Conservation (phyloP, 345 rosid species). For the Hypericum perforatum region DNA sequence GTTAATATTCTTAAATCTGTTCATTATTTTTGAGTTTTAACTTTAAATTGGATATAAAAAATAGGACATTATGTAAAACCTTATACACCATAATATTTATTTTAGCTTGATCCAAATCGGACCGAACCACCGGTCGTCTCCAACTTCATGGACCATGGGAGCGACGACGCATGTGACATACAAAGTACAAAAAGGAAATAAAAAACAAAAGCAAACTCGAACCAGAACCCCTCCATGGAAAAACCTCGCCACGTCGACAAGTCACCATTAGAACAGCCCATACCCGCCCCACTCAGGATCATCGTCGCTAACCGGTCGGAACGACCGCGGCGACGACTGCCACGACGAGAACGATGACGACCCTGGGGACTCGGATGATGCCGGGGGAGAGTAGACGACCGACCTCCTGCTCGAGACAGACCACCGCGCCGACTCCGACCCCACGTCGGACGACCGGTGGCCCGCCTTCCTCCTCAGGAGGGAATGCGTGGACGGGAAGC, state of each 20-base stretch:
- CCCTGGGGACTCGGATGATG: conserved; percentile 41
- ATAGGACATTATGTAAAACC: no score
- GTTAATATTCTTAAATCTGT: no score
- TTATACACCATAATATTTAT: no score
- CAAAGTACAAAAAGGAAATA: no score
- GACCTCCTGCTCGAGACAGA: conserved; percentile 55
- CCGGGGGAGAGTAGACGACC: conserved; percentile 16
- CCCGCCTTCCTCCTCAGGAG: conserved; percentile 29
- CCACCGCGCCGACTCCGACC: conserved; percentile 33
- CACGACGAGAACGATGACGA: conserved; percentile 52
- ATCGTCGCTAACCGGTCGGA: background rate
- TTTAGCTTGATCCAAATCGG: no score
- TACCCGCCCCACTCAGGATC: conserved; percentile 70
- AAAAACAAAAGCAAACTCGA: no score
- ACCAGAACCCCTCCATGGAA: no score
- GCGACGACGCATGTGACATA: no score
- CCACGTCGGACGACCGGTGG: conserved; percentile 37
- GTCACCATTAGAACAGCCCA: conserved; percentile 45
- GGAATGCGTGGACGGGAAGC: conserved; percentile 48
- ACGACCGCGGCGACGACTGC: conserved; percentile 49
- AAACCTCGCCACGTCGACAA: background rate
- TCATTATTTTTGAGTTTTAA: no score
- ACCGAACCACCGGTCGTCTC: no score
- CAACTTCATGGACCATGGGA: no score
- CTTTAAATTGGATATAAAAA: no score